Conservation (phyloP, 495 filamentous ascomycete genomes). For the Melanomma pulvis-pyrius region DNA sequence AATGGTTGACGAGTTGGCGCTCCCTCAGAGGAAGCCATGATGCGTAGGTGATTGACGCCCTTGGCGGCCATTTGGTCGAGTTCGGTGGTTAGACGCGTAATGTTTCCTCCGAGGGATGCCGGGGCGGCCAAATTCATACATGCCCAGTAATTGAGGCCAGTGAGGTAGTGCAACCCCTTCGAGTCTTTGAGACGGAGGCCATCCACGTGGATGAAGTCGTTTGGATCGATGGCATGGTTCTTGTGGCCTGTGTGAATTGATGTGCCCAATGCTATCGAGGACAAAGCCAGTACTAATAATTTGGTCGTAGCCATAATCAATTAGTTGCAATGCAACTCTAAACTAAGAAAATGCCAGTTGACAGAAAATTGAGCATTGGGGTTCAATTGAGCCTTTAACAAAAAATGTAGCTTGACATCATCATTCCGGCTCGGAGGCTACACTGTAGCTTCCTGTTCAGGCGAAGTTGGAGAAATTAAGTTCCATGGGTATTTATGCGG, state of each 20-base stretch:
- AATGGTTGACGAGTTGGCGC: conserved; percentile 37
- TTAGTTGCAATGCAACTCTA: not conserved
- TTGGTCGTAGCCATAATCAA: not conserved
- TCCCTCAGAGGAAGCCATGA: conserved; percentile 39
- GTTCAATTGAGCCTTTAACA: not conserved
- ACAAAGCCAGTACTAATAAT: not conserved
- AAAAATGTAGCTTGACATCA: not conserved
- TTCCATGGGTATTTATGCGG: not conserved
- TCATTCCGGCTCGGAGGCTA: not conserved
- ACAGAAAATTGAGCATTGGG: not conserved
- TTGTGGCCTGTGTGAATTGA: not conserved
- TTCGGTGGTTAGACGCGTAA: conserved; percentile 32
- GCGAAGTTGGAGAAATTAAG: not conserved
- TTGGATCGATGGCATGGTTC: conserved; percentile 12
- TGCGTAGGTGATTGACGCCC: conserved; percentile 40
- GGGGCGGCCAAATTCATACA: conserved; percentile 41
- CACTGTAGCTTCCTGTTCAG: not conserved
- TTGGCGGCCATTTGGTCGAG: conserved; percentile 38
- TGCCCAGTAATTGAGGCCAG: conserved; percentile 40
- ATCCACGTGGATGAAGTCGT: conserved; percentile 36
- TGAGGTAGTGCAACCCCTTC: conserved; percentile 32
- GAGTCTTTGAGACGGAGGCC: conserved; percentile 31
- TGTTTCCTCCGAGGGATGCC: conserved; percentile 30
- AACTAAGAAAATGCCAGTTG: not conserved
- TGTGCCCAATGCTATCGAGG: not conserved